Conservation (phyloP, 2,329 filamentous ascomycete species). For the Endoconidiophora laricicola region DNA sequence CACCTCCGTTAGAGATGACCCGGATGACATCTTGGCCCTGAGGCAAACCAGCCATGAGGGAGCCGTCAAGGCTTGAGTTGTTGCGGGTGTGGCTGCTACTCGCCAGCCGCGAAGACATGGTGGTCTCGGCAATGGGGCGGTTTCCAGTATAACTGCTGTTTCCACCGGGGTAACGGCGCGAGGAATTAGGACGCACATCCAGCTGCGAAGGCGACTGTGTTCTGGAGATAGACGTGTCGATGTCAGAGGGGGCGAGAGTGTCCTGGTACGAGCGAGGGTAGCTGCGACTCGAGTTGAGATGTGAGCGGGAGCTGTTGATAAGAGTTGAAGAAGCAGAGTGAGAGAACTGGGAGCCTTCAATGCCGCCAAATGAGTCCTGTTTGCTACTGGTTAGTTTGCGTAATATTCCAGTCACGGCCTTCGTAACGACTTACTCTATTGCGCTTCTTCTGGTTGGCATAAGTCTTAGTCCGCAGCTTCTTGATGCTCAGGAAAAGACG, state of each 20-base stretch:
- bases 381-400: background rate
- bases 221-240: slow-evolving; percentile 42
- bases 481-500: slow-evolving; percentile 77
- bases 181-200: slow-evolving; percentile 26
- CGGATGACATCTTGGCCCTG: slow-evolving; percentile 77
- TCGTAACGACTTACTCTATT: slow-evolving; percentile 51
- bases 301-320: slow-evolving; percentile 39
- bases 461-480: slow-evolving; percentile 60
- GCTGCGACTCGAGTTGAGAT: slow-evolving; percentile 32
- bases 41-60: slow-evolving; percentile 72
- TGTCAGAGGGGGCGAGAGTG: slow-evolving; percentile 21
- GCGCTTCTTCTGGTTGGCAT: slow-evolving; percentile 63
- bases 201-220: slow-evolving; percentile 51
- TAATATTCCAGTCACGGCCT: background rate
- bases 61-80: slow-evolving; percentile 69
- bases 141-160: slow-evolving; percentile 32
- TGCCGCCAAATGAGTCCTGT: slow-evolving; percentile 68
- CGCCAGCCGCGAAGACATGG: slow-evolving; percentile 7
- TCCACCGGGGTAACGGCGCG: slow-evolving; percentile 29
- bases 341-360: slow-evolving; percentile 52
- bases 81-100: slow-evolving; percentile 50
- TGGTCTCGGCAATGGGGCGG: slow-evolving; percentile 42
- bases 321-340: slow-evolving; percentile 44
- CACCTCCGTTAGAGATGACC: slow-evolving; percentile 80
- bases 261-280: slow-evolving; percentile 46